These are phyloP conservation scores for Kodamaea kakaduensis DNA, from an alignment of 805 yeast species.

Conservation along the genomic window DNA sequence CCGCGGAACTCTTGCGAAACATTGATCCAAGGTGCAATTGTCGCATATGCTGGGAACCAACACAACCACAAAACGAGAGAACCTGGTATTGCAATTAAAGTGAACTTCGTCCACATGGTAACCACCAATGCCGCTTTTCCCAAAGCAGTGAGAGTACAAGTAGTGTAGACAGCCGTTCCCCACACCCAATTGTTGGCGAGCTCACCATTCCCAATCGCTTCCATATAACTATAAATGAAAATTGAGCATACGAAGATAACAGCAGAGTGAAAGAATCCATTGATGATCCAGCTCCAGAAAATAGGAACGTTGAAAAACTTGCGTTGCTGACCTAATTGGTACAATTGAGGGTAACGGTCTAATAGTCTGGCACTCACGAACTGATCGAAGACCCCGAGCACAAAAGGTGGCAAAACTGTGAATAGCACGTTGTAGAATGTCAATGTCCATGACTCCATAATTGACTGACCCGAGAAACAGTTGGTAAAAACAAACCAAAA, in stretches of 20 bases:
- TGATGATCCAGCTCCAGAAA: conserved; percentile 96
- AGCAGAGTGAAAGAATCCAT: conserved; percentile 93
- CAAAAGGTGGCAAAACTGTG: conserved; percentile 94
- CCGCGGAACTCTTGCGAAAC: conserved; percentile 87
- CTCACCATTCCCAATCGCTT: conserved; percentile 61
- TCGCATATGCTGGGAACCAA: conserved; percentile 83
- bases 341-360: conserved; percentile 88
- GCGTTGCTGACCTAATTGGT: conserved; percentile 84
- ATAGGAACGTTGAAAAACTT: conserved; percentile 85
- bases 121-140: conserved; percentile 94
- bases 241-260: conserved; percentile 71
- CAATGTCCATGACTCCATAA: conserved; percentile 96
- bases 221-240: conserved; percentile 65
- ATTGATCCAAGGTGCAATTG: conserved; percentile 75
- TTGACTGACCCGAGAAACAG: conserved; percentile 91
- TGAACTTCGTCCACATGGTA: conserved; percentile 92
- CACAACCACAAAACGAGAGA: conserved; percentile 80
- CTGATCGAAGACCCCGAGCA: conserved; percentile 94
- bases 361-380: conserved; percentile 86
- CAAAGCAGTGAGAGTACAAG: conserved; percentile 81
- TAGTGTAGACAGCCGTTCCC: conserved; percentile 87
- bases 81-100: conserved; percentile 91
- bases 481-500: conserved; percentile 95
- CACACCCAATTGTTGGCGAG: conserved; percentile 88
- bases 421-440: conserved; percentile 93